Conservation (phyloP, 805 yeast species). For the Candida argentea region DNA sequence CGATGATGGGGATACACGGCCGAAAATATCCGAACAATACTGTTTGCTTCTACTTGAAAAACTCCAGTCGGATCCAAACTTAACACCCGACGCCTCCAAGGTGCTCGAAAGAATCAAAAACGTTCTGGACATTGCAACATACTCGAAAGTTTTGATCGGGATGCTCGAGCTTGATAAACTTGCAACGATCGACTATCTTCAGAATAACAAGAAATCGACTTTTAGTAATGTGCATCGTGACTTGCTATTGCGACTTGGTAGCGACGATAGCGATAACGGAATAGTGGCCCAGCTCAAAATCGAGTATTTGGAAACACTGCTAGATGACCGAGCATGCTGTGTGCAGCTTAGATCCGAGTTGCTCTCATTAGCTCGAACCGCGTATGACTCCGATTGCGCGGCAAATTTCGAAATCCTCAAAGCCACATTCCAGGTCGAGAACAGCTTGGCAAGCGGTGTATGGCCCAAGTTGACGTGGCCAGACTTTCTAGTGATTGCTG, state of each 20-base stretch:
- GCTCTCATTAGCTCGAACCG: constrained; percentile 9
- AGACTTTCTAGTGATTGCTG: constrained; percentile 19
- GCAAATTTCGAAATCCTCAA: constrained; percentile 18
- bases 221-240: constrained; percentile 17
- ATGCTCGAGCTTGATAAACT: constrained; percentile 19
- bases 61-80: background rate
- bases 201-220: constrained; percentile 15
- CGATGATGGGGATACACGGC: background rate
- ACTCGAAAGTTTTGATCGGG: constrained; percentile 22
- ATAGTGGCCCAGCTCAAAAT: constrained; percentile 20
- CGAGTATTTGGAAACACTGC: constrained; percentile 24
- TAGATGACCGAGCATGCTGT: constrained; percentile 9
- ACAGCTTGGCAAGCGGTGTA: constrained; percentile 13
- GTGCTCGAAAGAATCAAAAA: constrained; percentile 7
- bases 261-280: constrained; percentile 10
- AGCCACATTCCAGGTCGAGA: constrained; percentile 20
- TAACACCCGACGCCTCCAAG: background rate
- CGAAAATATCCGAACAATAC: background rate
- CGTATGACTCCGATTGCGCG: constrained; percentile 7
- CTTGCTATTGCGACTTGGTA: constrained; percentile 21
- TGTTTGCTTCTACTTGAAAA: background rate
- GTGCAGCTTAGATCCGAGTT: constrained; percentile 20
- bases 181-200: constrained; percentile 21
- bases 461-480: constrained; percentile 33
- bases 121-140: constrained; percentile 13